Evolutionary conservation across 2,329 filamentous ascomycete species (phyloP).

Genomic region (Colletotrichum lindemuthianum): DNA sequence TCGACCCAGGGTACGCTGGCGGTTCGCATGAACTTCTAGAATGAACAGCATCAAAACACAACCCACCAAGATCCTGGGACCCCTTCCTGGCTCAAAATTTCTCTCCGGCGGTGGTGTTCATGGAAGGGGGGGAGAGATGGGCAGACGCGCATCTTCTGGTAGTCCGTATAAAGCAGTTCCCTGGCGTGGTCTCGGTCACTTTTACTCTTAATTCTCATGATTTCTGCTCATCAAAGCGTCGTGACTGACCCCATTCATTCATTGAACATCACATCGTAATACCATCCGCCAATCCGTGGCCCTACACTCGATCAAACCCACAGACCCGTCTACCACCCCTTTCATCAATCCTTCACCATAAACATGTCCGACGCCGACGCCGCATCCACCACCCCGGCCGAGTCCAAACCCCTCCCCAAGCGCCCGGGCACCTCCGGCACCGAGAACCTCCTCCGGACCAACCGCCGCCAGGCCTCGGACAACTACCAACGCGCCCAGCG

Average conservation of each 20-base stretch:
- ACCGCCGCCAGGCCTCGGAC: constrained; percentile 49
- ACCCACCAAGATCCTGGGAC: background rate
- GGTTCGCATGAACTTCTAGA: constrained; percentile 38
- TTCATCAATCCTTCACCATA: background rate
- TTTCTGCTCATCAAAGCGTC: constrained; percentile 28
- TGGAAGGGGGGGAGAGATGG: too few relatives aligned
- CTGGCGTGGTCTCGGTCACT: background rate
- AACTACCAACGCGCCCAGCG: constrained; percentile 50
- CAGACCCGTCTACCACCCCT: background rate
- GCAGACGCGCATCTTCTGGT: constrained; percentile 7
- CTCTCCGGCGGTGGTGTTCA: background rate
- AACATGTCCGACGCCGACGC: constrained; percentile 16
- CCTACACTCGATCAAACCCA: background rate
- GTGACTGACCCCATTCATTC: constrained; percentile 26
- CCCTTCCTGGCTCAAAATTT: constrained; percentile 28
- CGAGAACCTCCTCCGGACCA: constrained; percentile 52
- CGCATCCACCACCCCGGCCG: constrained; percentile 10
- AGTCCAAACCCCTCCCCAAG: constrained; percentile 41
- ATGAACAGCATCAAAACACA: constrained; percentile 34
- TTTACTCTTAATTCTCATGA: background rate
- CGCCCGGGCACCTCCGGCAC: constrained; percentile 56
- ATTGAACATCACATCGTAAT: background rate
- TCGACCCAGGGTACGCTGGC: constrained; percentile 27
- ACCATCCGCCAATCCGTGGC: background rate
- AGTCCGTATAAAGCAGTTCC: constrained; percentile 23